These are phyloP conservation scores for Penicillium sp. DNA, from an alignment of 2,329 filamentous ascomycete species.

Conservation along the genomic window DNA sequence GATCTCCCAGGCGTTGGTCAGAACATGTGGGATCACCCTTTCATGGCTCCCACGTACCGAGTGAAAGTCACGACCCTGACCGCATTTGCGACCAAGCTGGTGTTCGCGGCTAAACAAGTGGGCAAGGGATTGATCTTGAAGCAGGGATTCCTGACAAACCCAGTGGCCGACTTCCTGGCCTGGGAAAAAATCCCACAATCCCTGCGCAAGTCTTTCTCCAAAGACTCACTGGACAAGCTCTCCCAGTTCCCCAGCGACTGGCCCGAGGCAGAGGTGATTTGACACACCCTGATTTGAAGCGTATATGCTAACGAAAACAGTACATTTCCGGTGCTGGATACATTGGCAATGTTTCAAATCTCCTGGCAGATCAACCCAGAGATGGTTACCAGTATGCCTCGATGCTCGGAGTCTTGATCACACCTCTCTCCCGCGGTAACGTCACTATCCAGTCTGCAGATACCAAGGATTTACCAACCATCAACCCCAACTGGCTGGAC, in stretches of 20 bases:
- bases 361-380: constrained; percentile 17
- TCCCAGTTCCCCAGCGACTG: constrained; percentile 35
- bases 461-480: constrained; percentile 40
- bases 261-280: constrained; percentile 37
- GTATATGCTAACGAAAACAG: neutral
- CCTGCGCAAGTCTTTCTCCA: constrained; percentile 22
- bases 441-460: constrained; percentile 39
- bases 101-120: constrained; percentile 16
- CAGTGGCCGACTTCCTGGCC: constrained; percentile 27
- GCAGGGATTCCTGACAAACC: constrained; percentile 28
- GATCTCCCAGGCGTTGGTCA: constrained; percentile 39
- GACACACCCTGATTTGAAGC: neutral
- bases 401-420: constrained; percentile 24
- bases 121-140: constrained; percentile 10
- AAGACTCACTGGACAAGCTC: constrained; percentile 18
- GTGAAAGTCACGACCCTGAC: constrained; percentile 30
- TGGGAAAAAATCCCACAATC: constrained; percentile 37
- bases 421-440: constrained; percentile 48
- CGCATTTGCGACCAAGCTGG: constrained; percentile 14
- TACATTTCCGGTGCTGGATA: constrained; percentile 30
- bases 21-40: constrained; percentile 40
- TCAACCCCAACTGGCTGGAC: constrained; percentile 52
- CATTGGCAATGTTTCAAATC: constrained; percentile 27
- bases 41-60: constrained; percentile 31
- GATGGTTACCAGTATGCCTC: constrained; percentile 31